Evolutionary conservation across 305 asterid species (phyloP).

Genomic region (Fraxinus dipetala): DNA sequence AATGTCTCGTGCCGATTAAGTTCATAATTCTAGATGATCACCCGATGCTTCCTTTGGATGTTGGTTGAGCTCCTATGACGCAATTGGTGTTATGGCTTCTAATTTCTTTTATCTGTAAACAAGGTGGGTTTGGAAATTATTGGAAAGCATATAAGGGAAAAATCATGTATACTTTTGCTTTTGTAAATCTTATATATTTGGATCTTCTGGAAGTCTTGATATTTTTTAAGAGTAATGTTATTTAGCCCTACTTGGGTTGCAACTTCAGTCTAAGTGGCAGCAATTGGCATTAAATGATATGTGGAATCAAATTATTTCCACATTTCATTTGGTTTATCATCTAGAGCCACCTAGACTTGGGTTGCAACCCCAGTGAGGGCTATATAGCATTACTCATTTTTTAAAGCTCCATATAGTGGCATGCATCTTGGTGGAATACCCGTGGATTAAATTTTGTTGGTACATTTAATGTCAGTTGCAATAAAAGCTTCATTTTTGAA

Average conservation of each 20-base stretch:
- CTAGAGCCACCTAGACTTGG: no score
- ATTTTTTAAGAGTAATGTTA: neutral
- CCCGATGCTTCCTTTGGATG: constrained; percentile 41
- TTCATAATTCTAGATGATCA: neutral
- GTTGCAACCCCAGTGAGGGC: no score
- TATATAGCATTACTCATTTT: no score
- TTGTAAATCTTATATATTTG: neutral
- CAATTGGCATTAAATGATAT: no score
- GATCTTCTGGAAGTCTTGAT: neutral
- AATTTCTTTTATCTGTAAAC: neutral
- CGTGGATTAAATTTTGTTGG: neutral
- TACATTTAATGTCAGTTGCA: neutral
- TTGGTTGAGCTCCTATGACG: constrained; percentile 32
- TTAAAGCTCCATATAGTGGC: neutral
- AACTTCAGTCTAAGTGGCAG: no score
- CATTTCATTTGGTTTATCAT: no score
- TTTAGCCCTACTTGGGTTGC: no score
- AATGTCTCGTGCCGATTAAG: neutral
- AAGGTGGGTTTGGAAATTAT: neutral
- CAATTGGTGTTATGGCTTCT: neutral
- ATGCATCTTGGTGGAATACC: neutral
- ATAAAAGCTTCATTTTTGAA: neutral
- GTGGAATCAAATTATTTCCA: no score
- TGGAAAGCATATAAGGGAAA: neutral
- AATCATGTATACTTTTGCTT: neutral